These are phyloP conservation scores for Talinum fruticosum DNA, from an alignment of 148 eudicot genomes.

Conservation along the genomic window DNA sequence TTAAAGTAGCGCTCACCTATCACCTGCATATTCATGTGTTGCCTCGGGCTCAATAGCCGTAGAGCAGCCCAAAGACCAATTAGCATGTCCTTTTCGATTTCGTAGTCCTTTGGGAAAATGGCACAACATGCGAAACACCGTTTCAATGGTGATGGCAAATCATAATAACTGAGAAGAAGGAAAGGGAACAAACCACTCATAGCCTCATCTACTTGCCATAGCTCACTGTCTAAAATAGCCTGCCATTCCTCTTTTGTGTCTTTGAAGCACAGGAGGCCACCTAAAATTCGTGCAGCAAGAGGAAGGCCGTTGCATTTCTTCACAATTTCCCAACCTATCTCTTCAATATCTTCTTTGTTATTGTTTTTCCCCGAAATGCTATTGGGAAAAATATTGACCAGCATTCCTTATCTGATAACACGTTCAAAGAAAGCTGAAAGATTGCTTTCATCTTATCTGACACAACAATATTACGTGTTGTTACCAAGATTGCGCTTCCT, in stretches of 20 bases:
- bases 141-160: neutral
- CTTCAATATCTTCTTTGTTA: neutral
- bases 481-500: conserved; percentile 10
- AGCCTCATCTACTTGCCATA: neutral
- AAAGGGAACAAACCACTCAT: neutral
- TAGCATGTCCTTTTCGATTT: neutral
- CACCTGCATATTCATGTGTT: neutral
- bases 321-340: neutral
- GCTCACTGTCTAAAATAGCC: neutral
- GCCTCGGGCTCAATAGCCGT: neutral
- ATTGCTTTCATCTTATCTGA: neutral
- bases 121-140: neutral
- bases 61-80: conserved; percentile 3
- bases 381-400: neutral
- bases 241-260: neutral
- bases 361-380: neutral
- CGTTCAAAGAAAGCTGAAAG: neutral
- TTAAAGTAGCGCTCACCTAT: neutral
- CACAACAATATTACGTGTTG: neutral
- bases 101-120: neutral
- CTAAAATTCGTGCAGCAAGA: conserved; percentile 7
- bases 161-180: conserved; percentile 1
- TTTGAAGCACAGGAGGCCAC: neutral
- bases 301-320: conserved; percentile 8
- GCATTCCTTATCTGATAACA: conserved; percentile 2